Conservation (phyloP, 2,329 filamentous ascomycete species). For the Xylaria sp. region DNA sequence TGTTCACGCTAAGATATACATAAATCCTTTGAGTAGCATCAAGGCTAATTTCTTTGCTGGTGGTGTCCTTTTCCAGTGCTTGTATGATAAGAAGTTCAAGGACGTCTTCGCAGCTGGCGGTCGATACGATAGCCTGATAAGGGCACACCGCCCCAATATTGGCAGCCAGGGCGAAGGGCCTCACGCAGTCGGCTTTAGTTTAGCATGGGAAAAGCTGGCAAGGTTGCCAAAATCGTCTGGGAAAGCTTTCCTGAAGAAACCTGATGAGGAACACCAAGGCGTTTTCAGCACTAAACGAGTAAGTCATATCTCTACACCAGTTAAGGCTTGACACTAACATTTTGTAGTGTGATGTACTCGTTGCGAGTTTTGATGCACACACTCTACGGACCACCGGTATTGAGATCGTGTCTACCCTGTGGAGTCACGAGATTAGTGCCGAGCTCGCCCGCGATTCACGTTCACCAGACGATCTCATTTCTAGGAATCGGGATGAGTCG, state of each 20-base stretch:
- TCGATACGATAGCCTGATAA: constrained; percentile 87
- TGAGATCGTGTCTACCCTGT: constrained; percentile 78
- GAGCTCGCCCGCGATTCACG: constrained; percentile 83
- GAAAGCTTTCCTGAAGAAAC: constrained; percentile 71
- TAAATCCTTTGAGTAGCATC: constrained; percentile 84
- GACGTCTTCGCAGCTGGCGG: constrained; percentile 94
- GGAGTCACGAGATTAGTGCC: constrained; percentile 83
- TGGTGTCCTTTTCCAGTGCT: constrained; percentile 86
- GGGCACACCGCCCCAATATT: constrained; percentile 77
- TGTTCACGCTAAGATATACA: constrained; percentile 77
- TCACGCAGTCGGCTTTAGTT: constrained; percentile 89
- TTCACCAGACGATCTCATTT: constrained; percentile 78
- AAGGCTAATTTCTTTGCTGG: constrained; percentile 90
- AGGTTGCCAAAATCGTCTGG: constrained; percentile 63
- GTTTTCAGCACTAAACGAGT: constrained; percentile 69
- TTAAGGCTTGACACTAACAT: constrained; percentile 22
- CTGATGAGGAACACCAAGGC: constrained; percentile 65
- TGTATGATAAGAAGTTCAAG: constrained; percentile 82
- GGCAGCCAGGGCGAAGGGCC: constrained; percentile 66
- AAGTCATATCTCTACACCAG: constrained; percentile 42
- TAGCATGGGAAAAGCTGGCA: constrained; percentile 84
- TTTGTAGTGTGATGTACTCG: constrained; percentile 79
- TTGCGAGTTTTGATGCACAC: constrained; percentile 83
- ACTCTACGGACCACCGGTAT: constrained; percentile 78
- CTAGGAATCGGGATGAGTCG: constrained; percentile 75